Conservation (phyloP, 1,139 yeast species). For the Wickerhamiella pararugosa region DNA sequence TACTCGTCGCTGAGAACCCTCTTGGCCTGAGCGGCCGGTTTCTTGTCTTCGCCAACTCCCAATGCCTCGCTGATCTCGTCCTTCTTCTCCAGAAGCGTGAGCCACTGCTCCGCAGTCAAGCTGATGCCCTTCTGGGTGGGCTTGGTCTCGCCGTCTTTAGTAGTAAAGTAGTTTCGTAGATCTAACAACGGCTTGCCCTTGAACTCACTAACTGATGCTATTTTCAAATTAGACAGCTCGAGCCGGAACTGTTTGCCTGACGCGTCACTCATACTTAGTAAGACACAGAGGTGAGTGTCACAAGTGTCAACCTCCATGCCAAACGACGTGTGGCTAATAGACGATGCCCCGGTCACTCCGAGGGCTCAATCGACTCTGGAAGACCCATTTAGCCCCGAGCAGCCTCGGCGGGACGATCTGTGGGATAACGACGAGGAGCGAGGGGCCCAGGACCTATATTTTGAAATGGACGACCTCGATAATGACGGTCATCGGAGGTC, state of each 20-base stretch:
- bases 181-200: constrained; percentile 3
- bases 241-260: background rate
- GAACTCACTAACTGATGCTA: constrained; percentile 4
- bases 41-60: background rate
- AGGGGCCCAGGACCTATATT: constrained; percentile 4
- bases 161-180: constrained; percentile 1
- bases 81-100: background rate
- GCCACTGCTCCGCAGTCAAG: constrained; percentile 6
- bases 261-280: too few species aligned
- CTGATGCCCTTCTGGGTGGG: constrained; percentile 7
- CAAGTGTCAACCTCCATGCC: constrained; percentile 2
- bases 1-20: background rate
- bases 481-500: constrained; percentile 2
- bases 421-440: constrained; percentile 10
- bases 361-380: background rate
- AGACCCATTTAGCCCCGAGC: background rate
- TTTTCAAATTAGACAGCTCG: background rate
- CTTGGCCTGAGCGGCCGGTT: background rate
- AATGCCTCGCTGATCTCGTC: constrained; percentile 1
- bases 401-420: constrained; percentile 10
- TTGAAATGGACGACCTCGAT: constrained; percentile 5
- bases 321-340: constrained; percentile 7
- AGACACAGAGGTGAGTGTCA: too few species aligned
- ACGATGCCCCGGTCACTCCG: constrained; percentile 2
- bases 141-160: constrained; percentile 3